A percentile compares a stretch with the other conserved stretches of the same genome.
These are phyloP conservation scores for Rhodotorula glutinis DNA, from an alignment of 1,284 basidiomycete genomes.

Conservation along the genomic window DNA sequence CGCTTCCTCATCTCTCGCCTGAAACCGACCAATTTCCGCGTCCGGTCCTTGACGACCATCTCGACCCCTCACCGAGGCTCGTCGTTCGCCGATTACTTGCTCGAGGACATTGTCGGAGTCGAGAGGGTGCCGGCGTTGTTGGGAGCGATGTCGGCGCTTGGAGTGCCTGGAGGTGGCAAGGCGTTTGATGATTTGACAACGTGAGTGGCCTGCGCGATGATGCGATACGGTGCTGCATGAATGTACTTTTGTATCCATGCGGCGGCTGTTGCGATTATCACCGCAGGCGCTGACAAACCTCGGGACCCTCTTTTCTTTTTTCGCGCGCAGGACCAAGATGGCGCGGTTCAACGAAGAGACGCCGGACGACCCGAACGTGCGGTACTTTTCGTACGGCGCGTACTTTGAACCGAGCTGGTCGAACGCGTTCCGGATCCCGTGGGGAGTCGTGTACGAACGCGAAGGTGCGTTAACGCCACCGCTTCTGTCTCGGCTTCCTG, in stretches of 20 bases:
- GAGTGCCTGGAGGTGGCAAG: slow-evolving; percentile 76
- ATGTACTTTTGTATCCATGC: too few species aligned
- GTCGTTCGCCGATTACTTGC: slow-evolving; percentile 87
- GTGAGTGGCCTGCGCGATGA: slow-evolving; percentile 9
- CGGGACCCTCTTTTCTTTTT: too few species aligned
- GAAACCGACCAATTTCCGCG: slow-evolving; percentile 53
- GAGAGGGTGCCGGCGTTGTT: slow-evolving; percentile 61
- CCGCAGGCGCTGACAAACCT: too few species aligned
- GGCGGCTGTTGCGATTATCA: too few species aligned
- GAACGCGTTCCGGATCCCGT: slow-evolving; percentile 53
- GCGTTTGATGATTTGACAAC: slow-evolving; percentile 84
- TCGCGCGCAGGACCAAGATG: slow-evolving; percentile 70
- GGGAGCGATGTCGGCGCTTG: slow-evolving; percentile 65
- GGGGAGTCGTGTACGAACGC: slow-evolving; percentile 76
- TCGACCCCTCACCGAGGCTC: slow-evolving; percentile 86
- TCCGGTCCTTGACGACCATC: slow-evolving; percentile 86
- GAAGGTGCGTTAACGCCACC: slow-evolving; percentile 66
- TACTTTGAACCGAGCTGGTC: slow-evolving; percentile 79
- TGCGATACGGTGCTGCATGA: too few species aligned
- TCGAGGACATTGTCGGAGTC: slow-evolving; percentile 69
- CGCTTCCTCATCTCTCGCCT: slow-evolving; percentile 65
- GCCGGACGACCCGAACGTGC: slow-evolving; percentile 69
- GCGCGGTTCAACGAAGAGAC: slow-evolving; percentile 79
- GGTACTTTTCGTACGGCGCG: slow-evolving; percentile 92
- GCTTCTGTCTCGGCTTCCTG: too few species aligned